phyloP scores from a whole-genome alignment of 768 basidiomycete species.

The Hysterangium stoloniferum region DNA sequence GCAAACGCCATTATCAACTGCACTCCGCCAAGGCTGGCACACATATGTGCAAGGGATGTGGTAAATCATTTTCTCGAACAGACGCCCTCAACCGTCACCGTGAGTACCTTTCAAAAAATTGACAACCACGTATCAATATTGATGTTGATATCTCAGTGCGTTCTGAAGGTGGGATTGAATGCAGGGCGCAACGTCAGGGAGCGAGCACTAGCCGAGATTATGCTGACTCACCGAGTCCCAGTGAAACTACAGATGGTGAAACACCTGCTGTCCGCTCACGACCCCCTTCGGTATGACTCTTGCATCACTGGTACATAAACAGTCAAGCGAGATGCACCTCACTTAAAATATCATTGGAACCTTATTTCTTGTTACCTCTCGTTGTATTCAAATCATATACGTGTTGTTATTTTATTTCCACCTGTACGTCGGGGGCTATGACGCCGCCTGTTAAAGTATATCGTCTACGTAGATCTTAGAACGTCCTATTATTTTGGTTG shows the following conservation, averaged over 20 bases:
- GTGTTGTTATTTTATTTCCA: too few relatives aligned
- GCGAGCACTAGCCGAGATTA: slow-evolving; percentile 7
- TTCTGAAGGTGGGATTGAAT: slow-evolving; percentile 79
- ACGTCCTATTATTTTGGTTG: too few relatives aligned
- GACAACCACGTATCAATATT: slow-evolving; percentile 11
- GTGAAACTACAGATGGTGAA: slow-evolving; percentile 18
- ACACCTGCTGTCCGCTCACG: background rate
- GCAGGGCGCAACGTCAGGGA: slow-evolving; percentile 36
- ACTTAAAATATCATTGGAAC: slow-evolving; percentile 15
- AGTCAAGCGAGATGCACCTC: too few relatives aligned
- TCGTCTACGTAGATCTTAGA: too few relatives aligned
- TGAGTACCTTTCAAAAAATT: slow-evolving; percentile 33
- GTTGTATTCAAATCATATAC: too few relatives aligned
- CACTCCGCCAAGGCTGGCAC: slow-evolving; percentile 78
- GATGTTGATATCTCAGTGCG: too few relatives aligned
- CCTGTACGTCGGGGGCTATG: too few relatives aligned
- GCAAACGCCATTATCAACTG: slow-evolving; percentile 91
- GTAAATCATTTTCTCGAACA: slow-evolving; percentile 89
- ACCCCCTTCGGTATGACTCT: slow-evolving; percentile 2
- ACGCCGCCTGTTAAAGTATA: too few relatives aligned
- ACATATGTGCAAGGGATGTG: slow-evolving; percentile 86
- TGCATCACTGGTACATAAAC: too few relatives aligned
- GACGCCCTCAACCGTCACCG: slow-evolving; percentile 89
- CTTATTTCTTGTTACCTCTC: background rate
- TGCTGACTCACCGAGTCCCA: background rate